Evolutionary conservation across 148 eudicot species (phyloP).

Genomic region (Amaranthus hypochondriacus): DNA sequence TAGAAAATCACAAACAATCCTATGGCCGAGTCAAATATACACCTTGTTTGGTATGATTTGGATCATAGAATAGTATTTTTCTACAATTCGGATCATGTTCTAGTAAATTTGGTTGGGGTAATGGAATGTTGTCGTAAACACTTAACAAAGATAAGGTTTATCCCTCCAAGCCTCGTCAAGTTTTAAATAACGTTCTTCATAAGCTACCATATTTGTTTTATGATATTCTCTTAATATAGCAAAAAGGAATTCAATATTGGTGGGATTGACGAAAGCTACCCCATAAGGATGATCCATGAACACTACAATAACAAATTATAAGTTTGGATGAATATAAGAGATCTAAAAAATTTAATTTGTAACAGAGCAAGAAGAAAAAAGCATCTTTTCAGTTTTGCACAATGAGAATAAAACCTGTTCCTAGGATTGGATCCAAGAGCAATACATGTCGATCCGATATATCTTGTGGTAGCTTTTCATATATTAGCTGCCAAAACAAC

Average conservation of each 20-base stretch:
- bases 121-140: neutral
- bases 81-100: too few relatives aligned
- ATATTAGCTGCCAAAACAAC: slow-evolving; percentile 58
- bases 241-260: neutral
- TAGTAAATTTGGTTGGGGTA: too few relatives aligned
- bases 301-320: neutral
- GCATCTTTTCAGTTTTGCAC: neutral
- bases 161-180: neutral
- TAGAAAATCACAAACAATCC: too few relatives aligned
- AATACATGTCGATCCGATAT: slow-evolving; percentile 87
- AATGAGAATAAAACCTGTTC: slow-evolving; percentile 61
- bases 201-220: neutral
- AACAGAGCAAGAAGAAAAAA: neutral
- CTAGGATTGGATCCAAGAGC: slow-evolving; percentile 90
- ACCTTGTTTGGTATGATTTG: too few relatives aligned
- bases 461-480: slow-evolving; percentile 87
- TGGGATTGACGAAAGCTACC: neutral
- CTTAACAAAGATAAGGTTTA: neutral
- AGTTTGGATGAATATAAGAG: neutral
- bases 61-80: too few relatives aligned
- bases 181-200: neutral
- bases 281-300: neutral
- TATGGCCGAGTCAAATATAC: too few relatives aligned
- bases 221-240: neutral
- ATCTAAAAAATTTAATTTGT: neutral